Evolutionary conservation across 192 early-diverging fungal species (phyloP), one percentile per base, ranked within the genome.

Genomic region (Diversispora epigaea): DNA sequence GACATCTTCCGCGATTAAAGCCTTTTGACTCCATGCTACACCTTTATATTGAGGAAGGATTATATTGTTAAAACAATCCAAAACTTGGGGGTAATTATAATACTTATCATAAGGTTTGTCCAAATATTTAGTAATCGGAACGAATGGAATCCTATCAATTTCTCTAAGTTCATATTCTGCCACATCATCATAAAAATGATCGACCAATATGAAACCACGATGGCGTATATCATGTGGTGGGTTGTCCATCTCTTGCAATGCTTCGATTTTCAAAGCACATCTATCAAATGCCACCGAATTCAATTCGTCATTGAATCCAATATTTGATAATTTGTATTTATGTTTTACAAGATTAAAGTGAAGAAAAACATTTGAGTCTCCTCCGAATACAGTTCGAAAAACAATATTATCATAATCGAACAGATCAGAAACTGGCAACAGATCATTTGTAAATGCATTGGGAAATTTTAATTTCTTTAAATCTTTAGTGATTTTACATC

Each of bases 21-120:
- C 12, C 52, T 3, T 43, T 56, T 21, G 32, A n/a, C 50, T 71
- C 68, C 68, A 71, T 11, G 68, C 68, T 9, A 71, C 39, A 19
- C 55, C 68, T 56, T 43, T 56, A 71, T 71, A 71, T 71, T 19
- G 1, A 10, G 52, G 68, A 43, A 55, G 25, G 4, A 66, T 66
- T 46, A 66, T 22, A n/a, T 66, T 46, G 6, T 22, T 66, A 45
- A 66, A 66, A 8, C 64, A 47, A 66, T 66, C 43, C 46, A 66
- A 66, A 25, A 21, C 1, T 22, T 46, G 41, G 46, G 64, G 5
- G 6, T 19, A 43, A 11, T 66, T 47, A 66, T 66, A 66, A 4
- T 66, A 44, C 39, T 8, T 17, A 12, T n/a, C 46, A n/a, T 66
- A 66, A 25, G 41, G 64, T 21, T 44, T 10, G 8, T 21, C 64